A percentile compares a stretch with the other conserved stretches of the same genome.
These are phyloP conservation scores for Sporothrix protearum DNA, from an alignment of 2,329 filamentous ascomycete species.

Conservation along the genomic window DNA sequence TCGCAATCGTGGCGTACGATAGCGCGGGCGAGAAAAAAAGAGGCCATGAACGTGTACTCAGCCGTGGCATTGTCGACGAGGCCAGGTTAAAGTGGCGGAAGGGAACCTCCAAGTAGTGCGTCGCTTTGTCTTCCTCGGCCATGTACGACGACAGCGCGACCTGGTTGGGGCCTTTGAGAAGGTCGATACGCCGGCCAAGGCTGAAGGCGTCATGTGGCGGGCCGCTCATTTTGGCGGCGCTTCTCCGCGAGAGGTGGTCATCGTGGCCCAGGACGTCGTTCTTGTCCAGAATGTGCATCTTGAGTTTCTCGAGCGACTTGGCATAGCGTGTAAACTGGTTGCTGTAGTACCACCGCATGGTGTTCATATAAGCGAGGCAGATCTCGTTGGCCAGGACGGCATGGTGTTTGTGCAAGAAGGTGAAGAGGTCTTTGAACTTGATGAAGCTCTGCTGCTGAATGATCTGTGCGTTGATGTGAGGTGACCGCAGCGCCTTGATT, in stretches of 20 bases:
- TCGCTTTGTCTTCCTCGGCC: conserved; percentile 76
- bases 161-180: conserved; percentile 69
- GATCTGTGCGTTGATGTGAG: conserved; percentile 94
- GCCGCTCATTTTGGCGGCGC: conserved; percentile 51
- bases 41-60: conserved; percentile 89
- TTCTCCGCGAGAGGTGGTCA: conserved; percentile 50
- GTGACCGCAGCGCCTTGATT: conserved; percentile 88
- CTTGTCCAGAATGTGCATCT: conserved; percentile 76
- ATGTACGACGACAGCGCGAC: conserved; percentile 80
- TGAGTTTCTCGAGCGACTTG: conserved; percentile 77
- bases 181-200: conserved; percentile 78
- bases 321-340: conserved; percentile 89
- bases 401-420: conserved; percentile 80
- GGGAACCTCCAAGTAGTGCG: conserved; percentile 82
- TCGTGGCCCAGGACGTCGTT: conserved; percentile 81
- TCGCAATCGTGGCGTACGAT: conserved; percentile 71
- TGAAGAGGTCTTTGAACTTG: conserved; percentile 81
- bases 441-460: conserved; percentile 92
- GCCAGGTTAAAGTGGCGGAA: conserved; percentile 96
- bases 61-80: conserved; percentile 90
- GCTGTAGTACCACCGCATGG: conserved; percentile 97
- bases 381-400: conserved; percentile 84
- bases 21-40: conserved; percentile 80
- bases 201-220: conserved; percentile 82
- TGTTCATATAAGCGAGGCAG: conserved; percentile 89